Conservation (phyloP, 768 basidiomycete species). For the Favolaschia claudopus region DNA sequence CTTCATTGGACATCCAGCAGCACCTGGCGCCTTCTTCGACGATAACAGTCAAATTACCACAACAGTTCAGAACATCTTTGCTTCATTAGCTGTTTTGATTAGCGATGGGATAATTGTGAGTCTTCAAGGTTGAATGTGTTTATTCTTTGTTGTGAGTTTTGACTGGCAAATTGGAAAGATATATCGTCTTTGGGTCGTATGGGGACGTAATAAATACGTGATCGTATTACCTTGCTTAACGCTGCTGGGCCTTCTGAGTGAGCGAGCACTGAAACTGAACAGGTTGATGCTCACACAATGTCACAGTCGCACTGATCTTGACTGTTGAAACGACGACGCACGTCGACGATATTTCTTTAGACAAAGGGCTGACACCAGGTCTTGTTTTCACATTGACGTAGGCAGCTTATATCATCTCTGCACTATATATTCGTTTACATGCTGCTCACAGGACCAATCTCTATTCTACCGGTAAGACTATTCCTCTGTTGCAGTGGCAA, state of each 20-base stretch:
- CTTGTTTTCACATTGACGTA: slow-evolving; percentile 12
- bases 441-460: not conserved
- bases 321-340: not conserved
- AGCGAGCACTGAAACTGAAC: too few species aligned
- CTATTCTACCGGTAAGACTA: slow-evolving; percentile 3
- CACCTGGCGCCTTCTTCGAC: not conserved
- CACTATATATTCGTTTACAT: not conserved
- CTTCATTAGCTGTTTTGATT: not conserved
- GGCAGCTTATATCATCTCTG: not conserved
- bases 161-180: not conserved
- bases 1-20: not conserved
- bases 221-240: slow-evolving; percentile 1
- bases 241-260: not conserved
- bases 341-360: not conserved
- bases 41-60: slow-evolving; percentile 8
- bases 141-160: not conserved
- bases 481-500: not conserved
- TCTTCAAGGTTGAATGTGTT: slow-evolving; percentile 1
- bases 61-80: not conserved
- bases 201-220: not conserved
- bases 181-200: slow-evolving; percentile 6
- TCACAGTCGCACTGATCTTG: not conserved
- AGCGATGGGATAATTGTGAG: not conserved
- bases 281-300: not conserved
- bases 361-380: slow-evolving; percentile 5